These are phyloP conservation scores for Roridomyces roridus DNA, from an alignment of 768 basidiomycete species.

Conservation along the genomic window DNA sequence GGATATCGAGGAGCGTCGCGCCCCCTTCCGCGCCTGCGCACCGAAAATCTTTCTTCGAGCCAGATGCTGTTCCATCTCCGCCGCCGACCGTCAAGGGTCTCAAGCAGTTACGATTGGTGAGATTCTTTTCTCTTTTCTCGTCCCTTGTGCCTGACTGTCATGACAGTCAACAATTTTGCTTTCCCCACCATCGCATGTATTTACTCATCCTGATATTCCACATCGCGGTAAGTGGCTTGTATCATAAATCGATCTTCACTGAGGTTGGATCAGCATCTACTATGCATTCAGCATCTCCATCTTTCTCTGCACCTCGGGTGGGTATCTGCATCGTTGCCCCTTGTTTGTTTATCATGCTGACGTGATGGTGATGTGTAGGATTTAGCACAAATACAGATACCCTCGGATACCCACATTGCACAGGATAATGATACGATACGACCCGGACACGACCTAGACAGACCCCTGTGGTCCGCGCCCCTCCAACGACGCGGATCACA, in stretches of 20 bases:
- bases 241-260: neutral
- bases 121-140: slow-evolving; percentile 17
- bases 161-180: slow-evolving; percentile 16
- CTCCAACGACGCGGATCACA: slow-evolving; percentile 1
- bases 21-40: slow-evolving; percentile 12
- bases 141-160: neutral
- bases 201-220: neutral
- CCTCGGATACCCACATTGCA: slow-evolving; percentile 15
- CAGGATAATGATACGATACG: slow-evolving; percentile 18
- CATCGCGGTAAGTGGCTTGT: slow-evolving; percentile 11
- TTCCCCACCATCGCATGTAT: slow-evolving; percentile 9
- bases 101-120: slow-evolving; percentile 56
- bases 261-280: slow-evolving; percentile 9
- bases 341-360: neutral
- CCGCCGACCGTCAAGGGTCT: slow-evolving; percentile 36
- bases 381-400: slow-evolving; percentile 16
- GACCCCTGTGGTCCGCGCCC: slow-evolving; percentile 16
- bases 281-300: slow-evolving; percentile 19
- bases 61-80: slow-evolving; percentile 25
- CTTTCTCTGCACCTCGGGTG: slow-evolving; percentile 23
- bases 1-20: slow-evolving; percentile 24
- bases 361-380: slow-evolving; percentile 1
- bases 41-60: slow-evolving; percentile 9
- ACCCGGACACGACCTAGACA: slow-evolving; percentile 15
- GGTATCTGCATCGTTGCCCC: neutral